Evolutionary conservation across 2,329 filamentous ascomycete species (phyloP).

Genomic region (Venturia effusa): DNA sequence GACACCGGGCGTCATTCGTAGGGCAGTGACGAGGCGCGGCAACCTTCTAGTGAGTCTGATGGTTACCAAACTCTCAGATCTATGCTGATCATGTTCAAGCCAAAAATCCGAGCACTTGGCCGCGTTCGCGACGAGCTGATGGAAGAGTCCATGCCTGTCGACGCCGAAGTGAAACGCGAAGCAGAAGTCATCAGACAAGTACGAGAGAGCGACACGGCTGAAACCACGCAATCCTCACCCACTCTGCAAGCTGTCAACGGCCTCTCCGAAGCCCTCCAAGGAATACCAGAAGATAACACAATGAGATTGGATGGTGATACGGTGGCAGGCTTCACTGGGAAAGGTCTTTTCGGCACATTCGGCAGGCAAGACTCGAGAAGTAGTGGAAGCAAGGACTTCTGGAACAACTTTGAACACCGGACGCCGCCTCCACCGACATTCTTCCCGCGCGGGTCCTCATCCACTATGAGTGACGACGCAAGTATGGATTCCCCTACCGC

Average conservation of each 20-base stretch:
- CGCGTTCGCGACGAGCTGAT: constrained; percentile 80
- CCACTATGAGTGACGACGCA: constrained; percentile 52
- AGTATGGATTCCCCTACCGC: constrained; percentile 57
- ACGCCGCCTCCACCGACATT: constrained; percentile 52
- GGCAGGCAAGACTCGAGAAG: constrained; percentile 64
- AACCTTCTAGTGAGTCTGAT: constrained; percentile 64
- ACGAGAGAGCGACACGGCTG: constrained; percentile 70
- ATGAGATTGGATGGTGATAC: constrained; percentile 39
- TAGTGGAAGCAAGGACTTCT: constrained; percentile 56
- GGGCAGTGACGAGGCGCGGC: constrained; percentile 74
- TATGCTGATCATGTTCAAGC: constrained; percentile 40
- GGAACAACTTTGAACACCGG: constrained; percentile 58
- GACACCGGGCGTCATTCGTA: constrained; percentile 66
- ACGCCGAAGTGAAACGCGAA: constrained; percentile 80
- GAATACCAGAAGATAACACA: constrained; percentile 58
- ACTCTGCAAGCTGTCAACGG: constrained; percentile 49
- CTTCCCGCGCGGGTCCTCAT: constrained; percentile 41
- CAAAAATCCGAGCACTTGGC: constrained; percentile 93
- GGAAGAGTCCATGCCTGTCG: constrained; percentile 79
- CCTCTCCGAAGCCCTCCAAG: constrained; percentile 49
- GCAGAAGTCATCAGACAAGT: constrained; percentile 94
- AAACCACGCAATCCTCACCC: constrained; percentile 60
- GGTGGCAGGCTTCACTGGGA: constrained; percentile 14
- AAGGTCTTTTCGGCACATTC: constrained; percentile 53
- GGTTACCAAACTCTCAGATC: neutral